A percentile compares a stretch with the other conserved stretches of the same genome.
These are phyloP conservation scores for Escallonia herrerae DNA, from an alignment of 129 eudicot genomes.

Conservation along the genomic window DNA sequence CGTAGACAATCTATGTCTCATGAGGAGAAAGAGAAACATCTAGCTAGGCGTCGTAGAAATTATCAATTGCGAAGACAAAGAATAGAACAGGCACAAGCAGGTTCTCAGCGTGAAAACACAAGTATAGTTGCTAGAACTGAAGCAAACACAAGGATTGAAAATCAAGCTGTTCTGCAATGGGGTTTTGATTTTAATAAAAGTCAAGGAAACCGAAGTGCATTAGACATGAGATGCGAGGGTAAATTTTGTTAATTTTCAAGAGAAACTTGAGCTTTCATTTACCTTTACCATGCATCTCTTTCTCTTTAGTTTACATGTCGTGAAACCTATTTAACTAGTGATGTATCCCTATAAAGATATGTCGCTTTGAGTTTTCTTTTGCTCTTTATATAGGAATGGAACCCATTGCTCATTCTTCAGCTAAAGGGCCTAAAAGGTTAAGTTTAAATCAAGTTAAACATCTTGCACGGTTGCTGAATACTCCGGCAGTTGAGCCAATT, in stretches of 20 bases:
- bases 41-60: constrained; percentile 38
- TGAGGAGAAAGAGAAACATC: constrained; percentile 36
- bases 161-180: constrained; percentile 3
- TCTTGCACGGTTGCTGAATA: constrained; percentile 21
- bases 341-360: too few species aligned
- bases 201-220: neutral
- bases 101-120: neutral
- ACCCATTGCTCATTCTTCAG: neutral
- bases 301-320: too few species aligned
- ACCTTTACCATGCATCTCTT: neutral
- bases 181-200: neutral
- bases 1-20: constrained; percentile 33
- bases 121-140: neutral
- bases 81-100: constrained; percentile 5
- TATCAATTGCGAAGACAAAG: constrained; percentile 34
- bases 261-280: neutral
- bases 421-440: constrained; percentile 5
- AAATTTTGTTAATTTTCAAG: neutral
- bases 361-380: neutral
- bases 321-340: too few species aligned
- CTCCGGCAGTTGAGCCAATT: neutral
- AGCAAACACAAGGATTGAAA: neutral
- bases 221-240: constrained; percentile 2
- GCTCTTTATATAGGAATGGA: too few species aligned
- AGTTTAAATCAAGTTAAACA: constrained; percentile 24